A percentile compares a stretch with the other conserved stretches of the same genome.
These are phyloP conservation scores for Trebouxia sp. DNA, from an alignment of 139 green algal species.

Conservation along the genomic window DNA sequence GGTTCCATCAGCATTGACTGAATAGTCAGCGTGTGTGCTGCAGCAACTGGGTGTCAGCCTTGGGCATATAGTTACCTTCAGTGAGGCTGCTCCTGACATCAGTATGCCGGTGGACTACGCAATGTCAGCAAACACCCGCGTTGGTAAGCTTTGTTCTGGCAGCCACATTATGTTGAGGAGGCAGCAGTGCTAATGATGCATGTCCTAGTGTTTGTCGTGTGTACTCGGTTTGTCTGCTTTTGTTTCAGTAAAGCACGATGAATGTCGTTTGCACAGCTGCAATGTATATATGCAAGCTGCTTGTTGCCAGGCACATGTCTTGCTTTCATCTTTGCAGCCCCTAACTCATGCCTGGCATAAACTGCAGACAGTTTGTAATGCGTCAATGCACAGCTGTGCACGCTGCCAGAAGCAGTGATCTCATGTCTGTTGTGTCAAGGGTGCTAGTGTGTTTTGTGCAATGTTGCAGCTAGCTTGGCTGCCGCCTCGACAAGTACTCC, in stretches of 20 bases:
- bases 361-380: no score
- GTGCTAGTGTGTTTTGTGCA: background rate
- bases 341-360: no score
- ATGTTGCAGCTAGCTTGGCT: background rate
- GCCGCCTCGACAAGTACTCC: background rate
- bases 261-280: no score
- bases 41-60: constrained; percentile 10
- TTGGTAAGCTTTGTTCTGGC: background rate
- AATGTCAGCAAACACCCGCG: background rate
- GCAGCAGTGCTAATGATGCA: no score
- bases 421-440: background rate
- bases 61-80: background rate
- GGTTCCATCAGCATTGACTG: no score
- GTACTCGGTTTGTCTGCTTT: no score
- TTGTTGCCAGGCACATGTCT: no score
- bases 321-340: no score
- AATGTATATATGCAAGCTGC: no score
- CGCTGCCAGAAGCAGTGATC: no score
- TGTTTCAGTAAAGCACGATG: no score
- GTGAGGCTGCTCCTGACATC: background rate
- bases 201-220: no score
- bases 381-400: background rate
- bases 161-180: background rate
- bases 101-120: background rate
- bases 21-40: background rate